A percentile compares a stretch with the other conserved stretches of the same genome.
Conservation (phyloP, 345 rosid species). For the Erodium maritimum region DNA sequence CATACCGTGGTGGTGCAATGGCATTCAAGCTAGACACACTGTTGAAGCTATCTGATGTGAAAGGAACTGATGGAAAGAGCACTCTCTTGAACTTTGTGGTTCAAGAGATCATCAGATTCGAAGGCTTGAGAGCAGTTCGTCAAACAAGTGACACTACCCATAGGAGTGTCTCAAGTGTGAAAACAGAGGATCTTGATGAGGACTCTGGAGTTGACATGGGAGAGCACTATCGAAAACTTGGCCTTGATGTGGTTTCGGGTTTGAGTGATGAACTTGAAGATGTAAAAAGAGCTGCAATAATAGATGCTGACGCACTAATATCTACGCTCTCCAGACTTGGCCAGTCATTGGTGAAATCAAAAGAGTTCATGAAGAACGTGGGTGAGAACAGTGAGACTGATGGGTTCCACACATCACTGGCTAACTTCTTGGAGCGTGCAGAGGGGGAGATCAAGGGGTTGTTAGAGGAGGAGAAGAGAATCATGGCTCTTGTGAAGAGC, state of each 20-base stretch:
- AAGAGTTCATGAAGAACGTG: background rate
- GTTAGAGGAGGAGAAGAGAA: background rate
- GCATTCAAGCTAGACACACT: slow-evolving; percentile 75
- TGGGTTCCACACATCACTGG: background rate
- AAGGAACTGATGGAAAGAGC: slow-evolving; percentile 65
- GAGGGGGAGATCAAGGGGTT: background rate
- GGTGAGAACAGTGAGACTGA: background rate
- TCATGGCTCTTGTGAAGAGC: slow-evolving; percentile 1
- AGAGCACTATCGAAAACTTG: slow-evolving; percentile 50
- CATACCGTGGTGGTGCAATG: slow-evolving; percentile 76
- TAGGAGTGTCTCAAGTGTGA: slow-evolving; percentile 15
- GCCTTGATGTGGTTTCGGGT: slow-evolving; percentile 70
- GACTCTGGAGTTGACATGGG: slow-evolving; percentile 42
- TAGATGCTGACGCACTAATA: slow-evolving; percentile 17
- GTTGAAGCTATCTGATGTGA: slow-evolving; percentile 72
- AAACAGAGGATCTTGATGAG: slow-evolving; percentile 7
- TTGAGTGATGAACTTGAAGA: slow-evolving; percentile 58
- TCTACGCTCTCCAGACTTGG: background rate
- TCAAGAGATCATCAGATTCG: slow-evolving; percentile 59
- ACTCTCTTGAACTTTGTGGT: slow-evolving; percentile 82
- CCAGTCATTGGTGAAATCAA: background rate
- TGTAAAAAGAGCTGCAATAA: slow-evolving; percentile 69
- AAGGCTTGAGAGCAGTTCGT: slow-evolving; percentile 64
- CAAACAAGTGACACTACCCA: slow-evolving; percentile 26
- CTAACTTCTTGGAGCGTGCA: background rate